phyloP scores from a whole-genome alignment of 345 rosid species.

The Euclidium syriacum region DNA sequence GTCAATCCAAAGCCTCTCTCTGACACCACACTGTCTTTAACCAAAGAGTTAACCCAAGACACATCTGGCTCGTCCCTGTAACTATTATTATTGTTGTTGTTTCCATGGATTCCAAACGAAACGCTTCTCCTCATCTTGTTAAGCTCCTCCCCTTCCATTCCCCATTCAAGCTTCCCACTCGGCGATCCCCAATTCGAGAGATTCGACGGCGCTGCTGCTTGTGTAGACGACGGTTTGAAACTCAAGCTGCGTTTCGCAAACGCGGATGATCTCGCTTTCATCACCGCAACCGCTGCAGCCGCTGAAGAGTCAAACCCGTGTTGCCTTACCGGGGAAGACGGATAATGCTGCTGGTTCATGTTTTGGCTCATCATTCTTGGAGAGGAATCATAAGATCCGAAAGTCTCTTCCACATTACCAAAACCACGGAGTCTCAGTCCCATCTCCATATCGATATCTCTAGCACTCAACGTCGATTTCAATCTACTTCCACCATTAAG shows the following conservation, averaged over 20 bases:
- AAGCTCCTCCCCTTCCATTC: constrained; percentile 82
- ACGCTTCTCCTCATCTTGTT: constrained; percentile 80
- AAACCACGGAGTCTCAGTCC: constrained; percentile 43
- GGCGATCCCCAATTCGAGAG: constrained; percentile 77
- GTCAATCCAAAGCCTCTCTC: constrained; percentile 26
- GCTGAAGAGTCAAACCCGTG: constrained; percentile 79
- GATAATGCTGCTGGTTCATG: constrained; percentile 63
- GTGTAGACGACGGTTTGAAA: constrained; percentile 33
- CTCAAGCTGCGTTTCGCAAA: constrained; percentile 89
- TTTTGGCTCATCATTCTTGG: constrained; percentile 71
- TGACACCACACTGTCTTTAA: constrained; percentile 45
- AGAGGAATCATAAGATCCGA: constrained; percentile 44
- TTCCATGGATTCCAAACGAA: constrained; percentile 73
- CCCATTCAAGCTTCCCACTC: constrained; percentile 89
- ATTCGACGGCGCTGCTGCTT: constrained; percentile 42
- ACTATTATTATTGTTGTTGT: constrained; percentile 19
- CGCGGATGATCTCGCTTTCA: constrained; percentile 90
- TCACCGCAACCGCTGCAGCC: constrained; percentile 77
- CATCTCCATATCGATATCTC: constrained; percentile 78
- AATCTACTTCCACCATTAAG: constrained; percentile 67
- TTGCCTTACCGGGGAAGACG: constrained; percentile 39
- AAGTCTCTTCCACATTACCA: constrained; percentile 46
- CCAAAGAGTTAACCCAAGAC: constrained; percentile 87
- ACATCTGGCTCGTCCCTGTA: constrained; percentile 73
- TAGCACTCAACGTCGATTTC: constrained; percentile 66